These are phyloP conservation scores for Jacaranda copaia DNA, from an alignment of 257 asterid species.

Conservation along the genomic window DNA sequence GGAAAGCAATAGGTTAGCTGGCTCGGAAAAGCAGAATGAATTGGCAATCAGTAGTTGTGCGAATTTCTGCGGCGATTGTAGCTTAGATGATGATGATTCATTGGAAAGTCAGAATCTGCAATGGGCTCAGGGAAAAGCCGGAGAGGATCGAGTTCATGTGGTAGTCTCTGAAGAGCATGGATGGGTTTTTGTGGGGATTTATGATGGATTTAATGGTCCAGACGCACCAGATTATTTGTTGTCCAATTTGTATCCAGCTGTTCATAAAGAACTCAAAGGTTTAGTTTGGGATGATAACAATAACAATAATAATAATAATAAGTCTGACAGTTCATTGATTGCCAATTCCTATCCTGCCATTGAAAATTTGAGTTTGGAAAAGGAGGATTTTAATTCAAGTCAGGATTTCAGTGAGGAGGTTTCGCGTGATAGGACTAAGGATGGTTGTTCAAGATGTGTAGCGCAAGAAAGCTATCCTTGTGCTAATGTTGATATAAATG, in stretches of 20 bases:
- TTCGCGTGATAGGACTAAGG: constrained; percentile 59
- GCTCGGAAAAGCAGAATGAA: constrained; percentile 78
- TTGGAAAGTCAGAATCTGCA: constrained; percentile 72
- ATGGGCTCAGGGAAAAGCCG: constrained; percentile 99
- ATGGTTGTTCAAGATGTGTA: constrained; percentile 68
- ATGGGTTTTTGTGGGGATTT: constrained; percentile 96
- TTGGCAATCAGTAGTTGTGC: constrained; percentile 69
- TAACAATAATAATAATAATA: constrained; percentile 35
- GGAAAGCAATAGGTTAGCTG: constrained; percentile 68
- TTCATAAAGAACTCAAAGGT: constrained; percentile 89
- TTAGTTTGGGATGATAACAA: constrained; percentile 81
- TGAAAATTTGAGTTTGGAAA: constrained; percentile 24
- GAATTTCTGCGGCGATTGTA: constrained; percentile 78
- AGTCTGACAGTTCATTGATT: constrained; percentile 42
- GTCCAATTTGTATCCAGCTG: constrained; percentile 79
- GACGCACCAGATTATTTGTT: constrained; percentile 92
- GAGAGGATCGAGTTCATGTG: constrained; percentile 96
- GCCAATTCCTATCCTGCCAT: constrained; percentile 33
- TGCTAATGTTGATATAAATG: constrained; percentile 39
- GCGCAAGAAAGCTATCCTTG: constrained; percentile 69
- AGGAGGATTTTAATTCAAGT: background rate
- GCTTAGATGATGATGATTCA: constrained; percentile 75
- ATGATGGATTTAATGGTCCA: constrained; percentile 95
- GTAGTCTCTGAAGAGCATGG: constrained; percentile 94
- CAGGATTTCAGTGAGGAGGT: constrained; percentile 36